Percentiles rank a stretch among this genome's conserved stretches.
Conservation (phyloP, 257 asterid genomes). For the Solanum chaucha region DNA sequence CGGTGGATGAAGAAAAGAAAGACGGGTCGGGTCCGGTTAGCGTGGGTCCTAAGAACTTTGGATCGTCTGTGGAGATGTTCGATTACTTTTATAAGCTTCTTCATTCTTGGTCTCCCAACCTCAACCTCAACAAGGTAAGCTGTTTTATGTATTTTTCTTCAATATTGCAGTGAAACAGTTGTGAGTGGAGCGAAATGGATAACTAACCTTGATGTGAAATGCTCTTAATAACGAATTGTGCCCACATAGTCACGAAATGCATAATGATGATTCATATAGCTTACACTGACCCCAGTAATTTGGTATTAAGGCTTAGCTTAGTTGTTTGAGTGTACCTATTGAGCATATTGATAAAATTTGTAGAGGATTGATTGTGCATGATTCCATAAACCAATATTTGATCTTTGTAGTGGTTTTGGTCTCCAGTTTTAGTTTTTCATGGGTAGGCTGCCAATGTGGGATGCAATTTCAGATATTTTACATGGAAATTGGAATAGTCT, state of each 20-base stretch:
- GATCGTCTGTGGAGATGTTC: slow-evolving; percentile 49
- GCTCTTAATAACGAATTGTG: background rate
- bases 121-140: slow-evolving; percentile 60
- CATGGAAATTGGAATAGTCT: background rate
- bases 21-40: slow-evolving; percentile 14
- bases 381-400: background rate
- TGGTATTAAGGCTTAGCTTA: background rate
- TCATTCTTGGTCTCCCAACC: slow-evolving; percentile 54
- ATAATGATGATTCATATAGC: background rate
- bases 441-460: background rate
- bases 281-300: background rate
- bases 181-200: background rate
- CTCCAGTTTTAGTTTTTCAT: background rate
- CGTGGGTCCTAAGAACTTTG: slow-evolving; percentile 64
- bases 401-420: background rate
- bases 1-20: background rate
- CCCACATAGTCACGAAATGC: background rate
- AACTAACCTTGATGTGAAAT: background rate
- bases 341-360: background rate
- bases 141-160: background rate
- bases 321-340: background rate
- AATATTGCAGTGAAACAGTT: background rate
- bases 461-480: background rate
- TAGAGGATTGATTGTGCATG: background rate
- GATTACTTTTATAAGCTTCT: slow-evolving; percentile 77